Conservation (phyloP, 306 rosid species). For the Fagus crenata region DNA sequence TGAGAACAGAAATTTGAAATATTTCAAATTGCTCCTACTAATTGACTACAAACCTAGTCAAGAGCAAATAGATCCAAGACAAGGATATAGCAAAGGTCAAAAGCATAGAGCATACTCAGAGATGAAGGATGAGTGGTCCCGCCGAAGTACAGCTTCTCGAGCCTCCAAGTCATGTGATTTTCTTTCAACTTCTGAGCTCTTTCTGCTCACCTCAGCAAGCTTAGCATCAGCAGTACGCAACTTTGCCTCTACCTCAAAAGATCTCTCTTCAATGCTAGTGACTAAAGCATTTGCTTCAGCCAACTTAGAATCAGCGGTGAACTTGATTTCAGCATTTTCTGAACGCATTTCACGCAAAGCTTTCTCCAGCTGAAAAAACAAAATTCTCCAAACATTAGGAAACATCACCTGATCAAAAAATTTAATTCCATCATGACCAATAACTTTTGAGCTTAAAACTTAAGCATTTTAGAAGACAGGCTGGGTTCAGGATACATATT, state of each 20-base stretch:
- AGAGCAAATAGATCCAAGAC: slow-evolving; percentile 1
- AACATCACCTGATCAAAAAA: slow-evolving; percentile 11
- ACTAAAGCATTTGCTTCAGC: slow-evolving; percentile 89
- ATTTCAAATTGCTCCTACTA: neutral
- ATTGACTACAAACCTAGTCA: slow-evolving; percentile 3
- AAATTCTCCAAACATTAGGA: slow-evolving; percentile 37
- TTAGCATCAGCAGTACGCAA: slow-evolving; percentile 86
- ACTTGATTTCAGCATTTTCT: slow-evolving; percentile 83
- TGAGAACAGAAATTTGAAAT: neutral
- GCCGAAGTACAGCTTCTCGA: slow-evolving; percentile 66
- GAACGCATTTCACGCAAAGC: slow-evolving; percentile 86
- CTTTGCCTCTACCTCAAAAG: slow-evolving; percentile 85
- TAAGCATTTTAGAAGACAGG: neutral
- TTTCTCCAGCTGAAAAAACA: slow-evolving; percentile 74
- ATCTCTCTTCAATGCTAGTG: slow-evolving; percentile 80
- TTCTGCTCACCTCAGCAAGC: slow-evolving; percentile 84
- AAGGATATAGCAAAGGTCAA: slow-evolving; percentile 15
- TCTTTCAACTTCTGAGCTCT: slow-evolving; percentile 73
- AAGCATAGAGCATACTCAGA: slow-evolving; percentile 57
- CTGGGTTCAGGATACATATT: neutral
- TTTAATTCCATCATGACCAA: neutral
- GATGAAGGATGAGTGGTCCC: slow-evolving; percentile 71
- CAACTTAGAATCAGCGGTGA: slow-evolving; percentile 81
- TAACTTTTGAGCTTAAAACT: neutral
- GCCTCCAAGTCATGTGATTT: slow-evolving; percentile 71